Conservation (phyloP, 2,329 filamentous ascomycete species). For the Golovinomyces cichoracearum region DNA sequence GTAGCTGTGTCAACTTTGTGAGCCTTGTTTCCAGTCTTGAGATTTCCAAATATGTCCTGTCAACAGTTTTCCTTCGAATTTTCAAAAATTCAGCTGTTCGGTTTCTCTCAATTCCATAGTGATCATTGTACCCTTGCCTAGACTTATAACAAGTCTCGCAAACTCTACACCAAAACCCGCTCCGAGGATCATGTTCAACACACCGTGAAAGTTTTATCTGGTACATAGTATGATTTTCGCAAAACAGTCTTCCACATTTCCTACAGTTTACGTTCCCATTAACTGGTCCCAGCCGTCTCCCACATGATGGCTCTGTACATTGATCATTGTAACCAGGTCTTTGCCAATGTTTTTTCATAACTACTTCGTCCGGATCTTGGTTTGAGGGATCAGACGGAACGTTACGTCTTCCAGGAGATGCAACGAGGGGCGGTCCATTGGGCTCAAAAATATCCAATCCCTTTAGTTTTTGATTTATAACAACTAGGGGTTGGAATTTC, state of each 20-base stretch:
- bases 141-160: slow-evolving; percentile 99
- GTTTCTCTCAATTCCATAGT: slow-evolving; percentile 43
- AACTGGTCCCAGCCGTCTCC: slow-evolving; percentile 47
- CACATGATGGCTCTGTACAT: slow-evolving; percentile 73
- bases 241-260: slow-evolving; percentile 79
- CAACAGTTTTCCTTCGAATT: slow-evolving; percentile 50
- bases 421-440: slow-evolving; percentile 28
- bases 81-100: slow-evolving; percentile 45
- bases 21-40: slow-evolving; percentile 75
- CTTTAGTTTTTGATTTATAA: slow-evolving; percentile 51
- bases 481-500: slow-evolving; percentile 46
- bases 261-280: slow-evolving; percentile 80
- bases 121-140: slow-evolving; percentile 81
- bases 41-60: slow-evolving; percentile 66
- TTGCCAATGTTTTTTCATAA: slow-evolving; percentile 79
- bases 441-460: slow-evolving; percentile 52
- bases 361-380: slow-evolving; percentile 63
- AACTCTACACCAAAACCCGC: slow-evolving; percentile 79
- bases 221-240: slow-evolving; percentile 96
- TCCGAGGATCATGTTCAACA: slow-evolving; percentile 66
- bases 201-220: slow-evolving; percentile 91
- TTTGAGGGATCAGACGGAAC: slow-evolving; percentile 13
- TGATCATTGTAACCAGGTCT: slow-evolving; percentile 42
- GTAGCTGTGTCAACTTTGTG: slow-evolving; percentile 63
- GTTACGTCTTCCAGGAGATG: slow-evolving; percentile 15